Conservation (phyloP, 2,329 filamentous ascomycete species). For the Dissoconium aciculare region DNA sequence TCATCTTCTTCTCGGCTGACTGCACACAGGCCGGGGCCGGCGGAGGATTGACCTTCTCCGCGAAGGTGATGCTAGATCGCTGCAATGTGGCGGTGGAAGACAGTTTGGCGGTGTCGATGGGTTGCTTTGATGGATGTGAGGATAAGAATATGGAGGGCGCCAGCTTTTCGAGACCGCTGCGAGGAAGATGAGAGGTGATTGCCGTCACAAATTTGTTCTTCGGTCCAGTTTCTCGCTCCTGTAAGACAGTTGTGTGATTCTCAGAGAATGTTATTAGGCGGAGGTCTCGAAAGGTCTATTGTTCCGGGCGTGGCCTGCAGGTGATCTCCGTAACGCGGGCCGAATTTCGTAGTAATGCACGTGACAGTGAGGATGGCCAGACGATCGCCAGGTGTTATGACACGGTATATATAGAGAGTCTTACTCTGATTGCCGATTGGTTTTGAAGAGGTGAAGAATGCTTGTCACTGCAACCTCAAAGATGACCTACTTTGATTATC, state of each 20-base stretch:
- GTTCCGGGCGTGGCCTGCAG: no score
- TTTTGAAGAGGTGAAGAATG: no score
- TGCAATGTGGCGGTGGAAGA: slow-evolving; percentile 71
- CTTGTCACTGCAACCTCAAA: no score
- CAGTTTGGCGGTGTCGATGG: slow-evolving; percentile 54
- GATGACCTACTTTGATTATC: no score
- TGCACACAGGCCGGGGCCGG: slow-evolving; percentile 17
- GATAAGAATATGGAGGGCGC: slow-evolving; percentile 16
- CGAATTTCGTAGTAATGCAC: no score
- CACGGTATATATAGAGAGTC: no score
- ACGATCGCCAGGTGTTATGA: no score
- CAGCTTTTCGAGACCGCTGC: slow-evolving; percentile 11
- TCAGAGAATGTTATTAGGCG: slow-evolving; percentile 1
- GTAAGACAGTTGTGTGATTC: slow-evolving; percentile 5
- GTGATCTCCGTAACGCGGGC: no score
- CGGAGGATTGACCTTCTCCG: slow-evolving; percentile 52
- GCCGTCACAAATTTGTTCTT: neutral
- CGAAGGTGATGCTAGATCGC: slow-evolving; percentile 74
- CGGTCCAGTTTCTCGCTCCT: no score
- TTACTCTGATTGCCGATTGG: no score
- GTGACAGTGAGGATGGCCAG: no score
- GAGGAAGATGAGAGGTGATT: neutral
- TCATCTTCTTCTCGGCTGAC: slow-evolving; percentile 29
- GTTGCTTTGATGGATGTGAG: slow-evolving; percentile 7
- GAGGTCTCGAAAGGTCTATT: no score